Evolutionary conservation across 1,284 basidiomycete species (phyloP), one percentile per base, ranked within the genome.

Genomic region (Apiotrichum sp.): DNA sequence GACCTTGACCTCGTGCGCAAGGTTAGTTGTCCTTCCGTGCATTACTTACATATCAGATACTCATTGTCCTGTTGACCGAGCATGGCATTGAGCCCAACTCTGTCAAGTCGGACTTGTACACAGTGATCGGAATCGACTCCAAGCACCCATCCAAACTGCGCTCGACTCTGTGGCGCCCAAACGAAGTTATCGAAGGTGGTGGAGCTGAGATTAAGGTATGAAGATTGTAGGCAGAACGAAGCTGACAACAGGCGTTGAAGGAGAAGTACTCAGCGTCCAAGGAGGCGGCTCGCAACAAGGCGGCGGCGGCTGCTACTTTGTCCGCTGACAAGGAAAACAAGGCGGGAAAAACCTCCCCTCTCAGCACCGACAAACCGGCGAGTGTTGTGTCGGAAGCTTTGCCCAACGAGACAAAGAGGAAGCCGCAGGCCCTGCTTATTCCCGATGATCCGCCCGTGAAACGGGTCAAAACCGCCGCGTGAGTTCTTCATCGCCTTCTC

Each of bases 41-140:
- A 14, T n/a, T 42, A 40, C 56, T 56, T 2, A 22, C 22, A 43
- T 33, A 8, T 1, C 39, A 67, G 63, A 56, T 71, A 6, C 57
- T 68, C 6, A 48, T 50, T 13, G 56, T 55, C 0, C 61, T 71
- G 1, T 59, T 69, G 11, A 56, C 50, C 13, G 46, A 64, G 10
- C 70, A 72, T 43, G 71, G 69, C 8, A 53, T 72, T 34, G 65
- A 70, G 40, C 65, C 67, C 0, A 55, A 56, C 1, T 62, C 66
- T 0, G 61, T 57, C 57, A 73, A 72, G 53, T 65, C 67, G 0
- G 71, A 75, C 55, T 55, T 75, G 9, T 75, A 75, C 62, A 76
- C 75, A 0, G 31, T 67, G 2, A 65, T 72, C 33, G 70, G 69
- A 1, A 70, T 77, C 50, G 72, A 73, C 54, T 73, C 70, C n/a